Evolutionary conservation across 106 monocot genomes (phyloP), one percentile per base, ranked within the genome.

Genomic region (Vanilla planifolia): DNA sequence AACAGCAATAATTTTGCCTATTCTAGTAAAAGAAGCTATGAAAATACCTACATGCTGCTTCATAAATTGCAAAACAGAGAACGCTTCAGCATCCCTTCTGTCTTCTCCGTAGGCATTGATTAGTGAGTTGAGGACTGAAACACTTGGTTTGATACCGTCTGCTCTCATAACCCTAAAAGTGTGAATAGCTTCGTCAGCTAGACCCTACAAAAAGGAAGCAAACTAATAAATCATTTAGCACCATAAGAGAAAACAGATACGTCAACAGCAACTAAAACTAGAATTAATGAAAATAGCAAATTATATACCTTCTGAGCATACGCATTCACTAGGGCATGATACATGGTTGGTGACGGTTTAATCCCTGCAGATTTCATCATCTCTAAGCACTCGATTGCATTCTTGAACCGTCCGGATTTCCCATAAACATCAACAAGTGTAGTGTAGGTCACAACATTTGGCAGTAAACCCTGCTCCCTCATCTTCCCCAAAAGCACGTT

Each of bases 21-120:
- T 8, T 51, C n/a, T n/a, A n/a, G n/a, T n/a, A n/a, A n/a, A n/a
- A 33, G 22, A 3, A 33, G 13, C 14, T n/a, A 21, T 29, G 26
- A 50, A 40, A 3, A 9, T 32, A 64, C 89, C 73, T 58, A 94
- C 94, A 76, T 86, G 86, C 64, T 90, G 90, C 73, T 84, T 96
- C 95, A 96, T 96, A 60, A 79, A 96, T 61, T 80, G 78, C 47
- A 96, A 41, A 4, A 96, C 86, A 29, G 86, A 75, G 68, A 96
- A 96, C 37, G 95, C 95, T 72, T 96, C 90, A 60, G 58, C 53
- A 42, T 90, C 86, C 32, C 95, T 96, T 64, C 78, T 72, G 63
- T 96, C 95, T 74, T 96, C 90, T 36, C 95, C 86, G 79, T 87
- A 96, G 62, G 95, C 95, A 79, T 96, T 96, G 33, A 96, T 90